Base-by-base conservation (phyloP, 169 alveolate species). In the Plasmodium coatneyi region DNA sequence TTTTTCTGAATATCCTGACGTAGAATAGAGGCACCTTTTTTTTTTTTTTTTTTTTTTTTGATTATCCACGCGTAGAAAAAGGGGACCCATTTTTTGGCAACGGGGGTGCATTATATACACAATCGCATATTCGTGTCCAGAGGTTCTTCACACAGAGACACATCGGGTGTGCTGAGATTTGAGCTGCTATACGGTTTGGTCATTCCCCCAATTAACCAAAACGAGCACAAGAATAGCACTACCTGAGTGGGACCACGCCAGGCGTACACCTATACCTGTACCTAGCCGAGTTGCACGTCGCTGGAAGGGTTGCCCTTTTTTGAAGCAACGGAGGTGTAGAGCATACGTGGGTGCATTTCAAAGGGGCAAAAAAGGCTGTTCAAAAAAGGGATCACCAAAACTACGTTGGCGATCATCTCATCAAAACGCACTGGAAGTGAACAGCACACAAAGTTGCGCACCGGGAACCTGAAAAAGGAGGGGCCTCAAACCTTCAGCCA, bases 151-250 rank as follows among this genome's bases (percentile, higher is more conserved):
- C 36, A 66, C n/a, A 66, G 7, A 6, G 4, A 2, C n/a, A 22
- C 39, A 66, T 25, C 5, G 36, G 76, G 14, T 19, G 76, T 66
- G 39, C n/a, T 66, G 39, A 66, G 41, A 5, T 22, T 22, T 66
- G n/a, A 66, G 76, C 41, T 66, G 76, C n/a, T 66, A 66, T 66
- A 19, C 36, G 39, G 36, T 25, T 28, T 66, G 76, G 60, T 12
- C 7, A 49, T 22, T 14, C 60, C 3, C 60, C 22, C 5, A 66
- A 66, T 66, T 66, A 25, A 10, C 36, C 76, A 66, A 66, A 22
- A 22, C 76, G 76, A 66, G 76, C 30, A 66, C 76, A 66, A 66
- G 76, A 66, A 66, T 16, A 66, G 30, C 76, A 66, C 76, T 66
- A 66, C 41, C 76, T 66, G n/a, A 7, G 36, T 66, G n/a, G 39